A percentile compares a stretch with the other conserved stretches of the same genome.
Conservation (phyloP, 2,329 filamentous ascomycete species). For the Beauveria sp. region DNA sequence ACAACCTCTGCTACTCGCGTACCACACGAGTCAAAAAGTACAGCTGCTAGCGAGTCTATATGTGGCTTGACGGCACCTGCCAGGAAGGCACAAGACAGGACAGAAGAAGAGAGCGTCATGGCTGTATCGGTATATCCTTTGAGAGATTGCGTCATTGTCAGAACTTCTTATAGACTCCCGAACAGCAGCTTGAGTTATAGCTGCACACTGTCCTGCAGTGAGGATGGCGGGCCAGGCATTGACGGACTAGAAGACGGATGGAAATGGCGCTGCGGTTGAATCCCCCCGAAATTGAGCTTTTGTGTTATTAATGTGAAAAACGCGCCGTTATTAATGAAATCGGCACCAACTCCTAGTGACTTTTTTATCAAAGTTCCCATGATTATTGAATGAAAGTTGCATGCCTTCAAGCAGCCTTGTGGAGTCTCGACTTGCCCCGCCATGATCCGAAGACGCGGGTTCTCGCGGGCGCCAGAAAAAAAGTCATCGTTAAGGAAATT, state of each 20-base stretch:
- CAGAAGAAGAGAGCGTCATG: neutral
- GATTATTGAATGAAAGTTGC: neutral
- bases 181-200: neutral
- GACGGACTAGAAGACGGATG: constrained; percentile 6
- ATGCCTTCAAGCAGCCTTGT: neutral
- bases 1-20: neutral
- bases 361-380: neutral
- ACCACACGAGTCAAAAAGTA: neutral
- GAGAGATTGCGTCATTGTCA: constrained; percentile 4
- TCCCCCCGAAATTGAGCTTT: neutral
- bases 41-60: neutral
- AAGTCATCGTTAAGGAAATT: neutral
- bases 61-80: neutral
- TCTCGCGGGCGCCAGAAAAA: neutral
- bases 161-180: neutral
- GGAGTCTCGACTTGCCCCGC: constrained; percentile 3
- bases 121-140: neutral
- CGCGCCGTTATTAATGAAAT: neutral
- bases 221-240: constrained; percentile 2
- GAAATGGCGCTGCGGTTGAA: constrained; percentile 9
- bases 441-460: neutral
- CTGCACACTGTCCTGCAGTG: constrained; percentile 2
- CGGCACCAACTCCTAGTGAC: neutral
- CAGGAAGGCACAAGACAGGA: neutral
- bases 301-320: neutral